Evolutionary conservation across 805 yeast species (phyloP).

Genomic region (Millerozyma acaciae): DNA sequence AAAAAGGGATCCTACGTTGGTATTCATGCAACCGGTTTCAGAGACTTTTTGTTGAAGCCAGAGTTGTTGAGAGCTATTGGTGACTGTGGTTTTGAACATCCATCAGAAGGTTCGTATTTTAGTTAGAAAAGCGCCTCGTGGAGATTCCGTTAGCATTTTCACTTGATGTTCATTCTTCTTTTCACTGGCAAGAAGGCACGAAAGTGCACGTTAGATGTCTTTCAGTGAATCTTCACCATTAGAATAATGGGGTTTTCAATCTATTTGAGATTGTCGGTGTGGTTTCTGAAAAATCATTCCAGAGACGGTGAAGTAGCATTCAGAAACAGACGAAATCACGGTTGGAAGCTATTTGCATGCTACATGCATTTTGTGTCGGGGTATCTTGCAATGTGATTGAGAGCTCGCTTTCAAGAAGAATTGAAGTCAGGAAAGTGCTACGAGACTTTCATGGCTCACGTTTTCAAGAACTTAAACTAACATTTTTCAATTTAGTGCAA

Average conservation of each 20-base stretch:
- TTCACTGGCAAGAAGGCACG: too few relatives aligned
- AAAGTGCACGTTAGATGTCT: too few relatives aligned
- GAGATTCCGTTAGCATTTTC: slow-evolving; percentile 1
- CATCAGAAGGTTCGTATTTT: slow-evolving; percentile 92
- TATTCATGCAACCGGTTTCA: slow-evolving; percentile 97
- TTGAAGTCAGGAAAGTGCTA: background rate
- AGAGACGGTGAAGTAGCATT: too few relatives aligned
- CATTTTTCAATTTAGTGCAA: slow-evolving; percentile 58
- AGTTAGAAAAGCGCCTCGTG: too few relatives aligned
- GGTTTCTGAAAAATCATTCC: too few relatives aligned
- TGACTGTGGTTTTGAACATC: slow-evolving; percentile 99
- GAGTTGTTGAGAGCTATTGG: slow-evolving; percentile 96
- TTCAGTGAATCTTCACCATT: too few relatives aligned
- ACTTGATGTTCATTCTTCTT: slow-evolving; percentile 6
- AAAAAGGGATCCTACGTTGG: slow-evolving; percentile 98
- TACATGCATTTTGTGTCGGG: background rate
- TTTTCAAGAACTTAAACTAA: slow-evolving; percentile 14
- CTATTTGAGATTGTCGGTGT: too few relatives aligned
- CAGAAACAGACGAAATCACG: background rate
- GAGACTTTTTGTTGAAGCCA: slow-evolving; percentile 94
- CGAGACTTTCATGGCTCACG: background rate
- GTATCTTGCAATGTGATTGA: background rate
- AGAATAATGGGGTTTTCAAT: too few relatives aligned
- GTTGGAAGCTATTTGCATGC: background rate
- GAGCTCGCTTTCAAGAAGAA: slow-evolving; percentile 4